Evolutionary conservation across 768 basidiomycete genomes (phyloP).

Genomic region (Plicaturopsis crispa): DNA sequence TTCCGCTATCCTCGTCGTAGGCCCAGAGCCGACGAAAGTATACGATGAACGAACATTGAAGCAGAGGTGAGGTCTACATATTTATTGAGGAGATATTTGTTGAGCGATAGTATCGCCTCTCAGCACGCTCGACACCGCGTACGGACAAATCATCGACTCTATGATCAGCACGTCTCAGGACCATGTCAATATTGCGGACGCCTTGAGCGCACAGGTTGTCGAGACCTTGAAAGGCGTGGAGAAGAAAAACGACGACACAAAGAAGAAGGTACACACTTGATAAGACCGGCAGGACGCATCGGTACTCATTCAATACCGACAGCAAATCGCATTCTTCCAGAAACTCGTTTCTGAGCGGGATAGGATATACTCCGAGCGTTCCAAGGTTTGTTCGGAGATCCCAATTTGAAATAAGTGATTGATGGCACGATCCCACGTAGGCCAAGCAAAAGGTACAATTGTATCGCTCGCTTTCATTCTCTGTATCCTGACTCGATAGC

Average conservation of each 20-base stretch:
- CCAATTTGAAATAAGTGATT: constrained; percentile 1
- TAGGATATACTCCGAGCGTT: constrained; percentile 54
- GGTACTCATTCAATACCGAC: constrained; percentile 6
- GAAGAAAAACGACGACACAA: constrained; percentile 54
- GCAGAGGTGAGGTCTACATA: constrained; percentile 43
- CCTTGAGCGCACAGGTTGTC: constrained; percentile 48
- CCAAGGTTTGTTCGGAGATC: constrained; percentile 44
- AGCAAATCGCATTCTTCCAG: constrained; percentile 69
- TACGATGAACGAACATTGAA: constrained; percentile 45
- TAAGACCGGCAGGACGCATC: constrained; percentile 5
- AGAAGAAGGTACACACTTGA: constrained; percentile 50
- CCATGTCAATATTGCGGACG: constrained; percentile 61
- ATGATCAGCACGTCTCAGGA: constrained; percentile 57
- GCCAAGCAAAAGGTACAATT: constrained; percentile 53
- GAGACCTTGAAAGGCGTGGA: constrained; percentile 57
- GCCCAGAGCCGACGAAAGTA: constrained; percentile 58
- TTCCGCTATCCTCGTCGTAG: constrained; percentile 48
- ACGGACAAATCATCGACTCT: constrained; percentile 57
- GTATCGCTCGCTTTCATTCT: constrained; percentile 3
- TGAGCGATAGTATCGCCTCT: too few species aligned
- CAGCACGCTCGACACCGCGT: constrained; percentile 72
- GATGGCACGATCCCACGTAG: constrained; percentile 22
- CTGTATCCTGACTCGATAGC: constrained; percentile 6
- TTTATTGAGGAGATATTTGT: too few species aligned
- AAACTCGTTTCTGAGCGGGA: constrained; percentile 68